Evolutionary conservation across 2,329 filamentous ascomycete species (phyloP), one percentile per base, ranked within the genome.

Genomic region (Colletotrichum sp.): DNA sequence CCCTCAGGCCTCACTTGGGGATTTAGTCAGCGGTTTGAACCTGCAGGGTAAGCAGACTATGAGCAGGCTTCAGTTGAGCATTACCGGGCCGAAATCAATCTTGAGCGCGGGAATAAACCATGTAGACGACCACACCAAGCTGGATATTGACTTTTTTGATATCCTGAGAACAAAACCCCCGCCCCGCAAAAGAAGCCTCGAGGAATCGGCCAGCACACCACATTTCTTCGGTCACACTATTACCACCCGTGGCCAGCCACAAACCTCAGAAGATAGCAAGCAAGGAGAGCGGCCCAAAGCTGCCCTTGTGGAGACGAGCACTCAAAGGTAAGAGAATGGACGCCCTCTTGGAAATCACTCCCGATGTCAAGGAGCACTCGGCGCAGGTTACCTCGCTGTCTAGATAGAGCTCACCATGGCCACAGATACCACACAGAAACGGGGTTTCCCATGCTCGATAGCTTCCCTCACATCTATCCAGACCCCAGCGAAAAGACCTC

Each of bases 41-140:
- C 88, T 91, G 34, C 92, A 93, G 71, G 95, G 94, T n/a, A 93
- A 91, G 74, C 95, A 96, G 79, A 93, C 91, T 31, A 91, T 98
- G 38, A 94, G 93, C 8, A 92, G 93, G 74, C 86, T 98, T 62
- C 89, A 91, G 72, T 91, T 97, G 85, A 92, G 89, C 65, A 85
- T 94, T 38, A 83, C 86, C 3, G 80, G 70, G 76, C 79, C 79
- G 16, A n/a, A 24, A 6, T 66, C 51, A 11, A 47, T 54, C 29
- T 12, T 21, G 24, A 27, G 34, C 13, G 82, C 77, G 27, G 71
- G 15, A 78, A 80, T 12, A 78, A 81, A 11, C 43, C 79, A 80
- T 9, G 79, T 79, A 6, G 76, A 79, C 31, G 77, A 80, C 29
- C 76, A 82, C 8, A 77, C 76, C 27, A 79, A 80, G 31, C 76